These are phyloP conservation scores for Tetradesmus lagerheimii DNA, from an alignment of 139 green algal genomes.

Conservation along the genomic window DNA sequence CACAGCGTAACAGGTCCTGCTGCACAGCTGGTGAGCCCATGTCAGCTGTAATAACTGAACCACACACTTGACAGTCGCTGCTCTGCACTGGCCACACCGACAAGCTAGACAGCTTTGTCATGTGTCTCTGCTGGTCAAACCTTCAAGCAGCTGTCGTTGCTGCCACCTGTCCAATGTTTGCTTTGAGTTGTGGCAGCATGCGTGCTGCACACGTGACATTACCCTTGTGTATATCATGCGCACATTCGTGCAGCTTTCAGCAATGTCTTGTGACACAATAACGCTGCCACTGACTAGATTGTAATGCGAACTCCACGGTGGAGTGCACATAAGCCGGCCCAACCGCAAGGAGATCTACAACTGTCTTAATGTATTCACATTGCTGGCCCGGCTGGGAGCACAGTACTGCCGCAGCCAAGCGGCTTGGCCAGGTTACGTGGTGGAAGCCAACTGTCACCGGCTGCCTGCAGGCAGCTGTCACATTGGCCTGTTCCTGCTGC, in stretches of 20 bases:
- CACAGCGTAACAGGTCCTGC: background rate
- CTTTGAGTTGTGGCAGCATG: constrained; percentile 26
- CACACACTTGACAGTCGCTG: background rate
- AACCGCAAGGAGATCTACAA: constrained; percentile 5
- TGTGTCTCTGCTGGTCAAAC: background rate
- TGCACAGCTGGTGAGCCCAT: background rate
- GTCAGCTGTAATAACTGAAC: background rate
- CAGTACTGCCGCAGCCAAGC: no score
- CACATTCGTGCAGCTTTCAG: constrained; percentile 19
- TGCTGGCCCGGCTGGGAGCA: background rate
- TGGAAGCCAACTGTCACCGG: background rate
- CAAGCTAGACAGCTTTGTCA: background rate
- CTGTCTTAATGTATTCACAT: background rate
- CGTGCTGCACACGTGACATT: constrained; percentile 3
- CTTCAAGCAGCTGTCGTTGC: background rate
- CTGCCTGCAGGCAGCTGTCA: background rate
- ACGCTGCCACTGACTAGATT: background rate
- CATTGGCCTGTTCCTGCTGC: background rate
- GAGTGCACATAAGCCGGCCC: background rate
- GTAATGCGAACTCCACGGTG: background rate
- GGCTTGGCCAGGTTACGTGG: background rate
- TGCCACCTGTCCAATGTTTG: background rate
- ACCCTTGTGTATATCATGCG: constrained; percentile 19
- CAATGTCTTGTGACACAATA: background rate
- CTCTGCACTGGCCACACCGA: background rate